These are phyloP conservation scores for Talaromyces ruber DNA, from an alignment of 495 filamentous ascomycete genomes.

Conservation along the genomic window DNA sequence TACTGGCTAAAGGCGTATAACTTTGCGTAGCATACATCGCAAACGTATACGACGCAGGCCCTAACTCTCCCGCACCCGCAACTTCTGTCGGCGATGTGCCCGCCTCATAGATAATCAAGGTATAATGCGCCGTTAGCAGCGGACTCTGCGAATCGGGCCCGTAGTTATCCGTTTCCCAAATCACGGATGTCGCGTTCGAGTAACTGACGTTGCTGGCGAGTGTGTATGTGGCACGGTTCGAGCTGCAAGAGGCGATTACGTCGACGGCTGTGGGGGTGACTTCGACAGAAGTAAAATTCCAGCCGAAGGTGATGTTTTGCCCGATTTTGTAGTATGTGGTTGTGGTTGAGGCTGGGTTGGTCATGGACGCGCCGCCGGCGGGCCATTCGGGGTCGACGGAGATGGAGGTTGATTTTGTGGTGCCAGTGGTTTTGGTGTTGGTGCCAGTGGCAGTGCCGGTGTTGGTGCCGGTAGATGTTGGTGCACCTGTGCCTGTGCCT, in stretches of 20 bases:
- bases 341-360: slow-evolving; percentile 57
- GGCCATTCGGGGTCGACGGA: slow-evolving; percentile 48
- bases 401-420: slow-evolving; percentile 19
- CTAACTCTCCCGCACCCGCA: slow-evolving; percentile 64
- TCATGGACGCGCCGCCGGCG: slow-evolving; percentile 72
- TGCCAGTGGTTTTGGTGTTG: slow-evolving; percentile 17
- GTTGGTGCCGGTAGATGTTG: slow-evolving; percentile 14
- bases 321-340: slow-evolving; percentile 82
- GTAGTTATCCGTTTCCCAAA: slow-evolving; percentile 76
- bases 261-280: slow-evolving; percentile 72
- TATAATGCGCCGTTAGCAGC: slow-evolving; percentile 70
- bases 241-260: slow-evolving; percentile 69
- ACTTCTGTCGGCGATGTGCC: slow-evolving; percentile 50
- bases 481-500: slow-evolving; percentile 15
- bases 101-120: slow-evolving; percentile 74
- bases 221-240: slow-evolving; percentile 57
- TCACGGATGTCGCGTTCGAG: slow-evolving; percentile 44
- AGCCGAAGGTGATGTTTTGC: slow-evolving; percentile 74
- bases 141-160: slow-evolving; percentile 51
- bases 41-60: slow-evolving; percentile 57
- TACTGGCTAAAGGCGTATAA: slow-evolving; percentile 54
- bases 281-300: slow-evolving; percentile 90
- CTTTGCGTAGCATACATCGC: slow-evolving; percentile 70
- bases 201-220: slow-evolving; percentile 53
- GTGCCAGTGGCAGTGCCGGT: slow-evolving; percentile 25